These are phyloP conservation scores for Fusarium irregulare DNA, from an alignment of 2,329 filamentous ascomycete genomes.

Conservation along the genomic window DNA sequence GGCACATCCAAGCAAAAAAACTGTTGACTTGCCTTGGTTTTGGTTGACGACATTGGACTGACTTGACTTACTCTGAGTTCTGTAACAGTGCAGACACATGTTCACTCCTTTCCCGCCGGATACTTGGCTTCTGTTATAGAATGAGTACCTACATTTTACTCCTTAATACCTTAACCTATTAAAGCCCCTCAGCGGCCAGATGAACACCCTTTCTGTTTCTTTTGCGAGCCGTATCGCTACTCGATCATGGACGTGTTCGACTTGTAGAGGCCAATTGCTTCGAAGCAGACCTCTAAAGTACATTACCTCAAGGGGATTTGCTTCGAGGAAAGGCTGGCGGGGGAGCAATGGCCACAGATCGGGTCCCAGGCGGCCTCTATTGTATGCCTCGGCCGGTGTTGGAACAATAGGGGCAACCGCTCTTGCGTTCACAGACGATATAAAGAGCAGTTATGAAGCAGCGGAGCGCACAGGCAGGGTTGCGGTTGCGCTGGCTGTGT, in stretches of 20 bases:
- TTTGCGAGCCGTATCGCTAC: constrained; percentile 53
- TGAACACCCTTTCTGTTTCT: constrained; percentile 57
- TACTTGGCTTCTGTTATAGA: constrained; percentile 26
- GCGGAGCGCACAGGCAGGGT: constrained; percentile 84
- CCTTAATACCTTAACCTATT: constrained; percentile 18
- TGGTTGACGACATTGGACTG: constrained; percentile 40
- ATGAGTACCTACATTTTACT: constrained; percentile 34
- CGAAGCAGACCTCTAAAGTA: constrained; percentile 47
- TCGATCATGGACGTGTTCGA: constrained; percentile 60
- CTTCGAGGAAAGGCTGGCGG: constrained; percentile 45
- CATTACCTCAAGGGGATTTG: constrained; percentile 46
- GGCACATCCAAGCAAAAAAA: constrained; percentile 45
- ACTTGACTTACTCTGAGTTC: neutral
- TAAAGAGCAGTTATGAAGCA: constrained; percentile 80
- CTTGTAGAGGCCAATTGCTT: constrained; percentile 56
- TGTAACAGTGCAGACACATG: constrained; percentile 5
- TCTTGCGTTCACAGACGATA: constrained; percentile 72
- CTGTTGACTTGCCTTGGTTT: constrained; percentile 31
- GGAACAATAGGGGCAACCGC: constrained; percentile 61
- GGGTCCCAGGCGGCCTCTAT: constrained; percentile 50
- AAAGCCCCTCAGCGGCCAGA: constrained; percentile 45
- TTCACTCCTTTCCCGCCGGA: constrained; percentile 4
- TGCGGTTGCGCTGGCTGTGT: constrained; percentile 76
- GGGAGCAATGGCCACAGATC: constrained; percentile 36
- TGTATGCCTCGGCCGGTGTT: constrained; percentile 64